Evolutionary conservation across 1,284 basidiomycete species (phyloP).

Genomic region (Mycosarcoma mackinlayi): DNA sequence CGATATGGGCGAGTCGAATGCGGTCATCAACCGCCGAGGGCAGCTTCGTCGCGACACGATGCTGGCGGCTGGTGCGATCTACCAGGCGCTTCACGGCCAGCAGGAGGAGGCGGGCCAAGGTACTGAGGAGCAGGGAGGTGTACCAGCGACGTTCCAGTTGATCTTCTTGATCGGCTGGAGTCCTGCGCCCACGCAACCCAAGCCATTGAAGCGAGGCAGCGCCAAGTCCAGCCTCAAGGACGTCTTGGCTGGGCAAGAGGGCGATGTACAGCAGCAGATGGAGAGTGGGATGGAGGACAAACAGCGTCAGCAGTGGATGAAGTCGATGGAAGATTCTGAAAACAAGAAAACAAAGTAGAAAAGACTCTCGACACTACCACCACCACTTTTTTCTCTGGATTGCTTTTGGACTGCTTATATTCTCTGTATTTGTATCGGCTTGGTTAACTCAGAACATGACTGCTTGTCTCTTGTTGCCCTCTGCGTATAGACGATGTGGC

Average conservation of each 20-base stretch:
- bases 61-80: slow-evolving; percentile 89
- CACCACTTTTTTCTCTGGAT: not conserved
- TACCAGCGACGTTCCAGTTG: slow-evolving; percentile 95
- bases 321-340: slow-evolving; percentile 23
- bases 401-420: not conserved
- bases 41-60: slow-evolving; percentile 86
- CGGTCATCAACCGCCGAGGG: slow-evolving; percentile 76
- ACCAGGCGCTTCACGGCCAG: slow-evolving; percentile 76
- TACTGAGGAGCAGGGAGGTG: slow-evolving; percentile 74
- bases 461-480: too few relatives aligned
- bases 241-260: slow-evolving; percentile 41
- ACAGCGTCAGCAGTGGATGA: slow-evolving; percentile 32
- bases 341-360: slow-evolving; percentile 11
- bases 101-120: slow-evolving; percentile 11
- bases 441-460: too few relatives aligned
- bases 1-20: slow-evolving; percentile 97
- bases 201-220: slow-evolving; percentile 85
- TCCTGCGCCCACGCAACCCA: slow-evolving; percentile 83
- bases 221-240: slow-evolving; percentile 85
- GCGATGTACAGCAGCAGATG: slow-evolving; percentile 23
- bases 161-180: slow-evolving; percentile 99
- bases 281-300: slow-evolving; percentile 24
- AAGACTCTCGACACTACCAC: not conserved
- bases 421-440: slow-evolving; percentile 18
- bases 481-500: too few relatives aligned